Conservation (phyloP, 2,329 filamentous ascomycete genomes). For the Keithomyces neogunnii region DNA sequence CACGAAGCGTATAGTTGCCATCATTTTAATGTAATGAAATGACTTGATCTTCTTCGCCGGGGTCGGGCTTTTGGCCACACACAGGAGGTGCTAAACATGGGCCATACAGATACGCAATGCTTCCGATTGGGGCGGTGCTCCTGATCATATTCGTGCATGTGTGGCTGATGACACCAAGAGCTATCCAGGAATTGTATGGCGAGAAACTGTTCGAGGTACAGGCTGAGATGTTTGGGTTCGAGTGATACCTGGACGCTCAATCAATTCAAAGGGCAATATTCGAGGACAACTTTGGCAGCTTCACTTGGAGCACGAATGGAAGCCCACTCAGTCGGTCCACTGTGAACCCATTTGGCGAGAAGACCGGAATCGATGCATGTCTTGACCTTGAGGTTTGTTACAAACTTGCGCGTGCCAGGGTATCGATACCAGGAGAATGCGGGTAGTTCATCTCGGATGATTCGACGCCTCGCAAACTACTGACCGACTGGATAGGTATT, state of each 20-base stretch:
- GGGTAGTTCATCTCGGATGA: conserved; percentile 11
- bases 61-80: conserved; percentile 11
- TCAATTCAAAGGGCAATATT: conserved; percentile 22
- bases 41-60: conserved; percentile 13
- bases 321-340: conserved; percentile 18
- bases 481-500: conserved; percentile 18
- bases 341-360: conserved; percentile 18
- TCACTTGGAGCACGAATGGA: conserved; percentile 20
- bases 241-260: conserved; percentile 21
- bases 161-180: conserved; percentile 15
- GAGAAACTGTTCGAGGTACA: conserved; percentile 21
- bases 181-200: conserved; percentile 18
- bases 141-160: conserved; percentile 15
- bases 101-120: conserved; percentile 4
- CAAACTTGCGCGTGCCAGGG: conserved; percentile 18
- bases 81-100: conserved; percentile 5
- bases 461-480: not conserved
- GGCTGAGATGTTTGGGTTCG: conserved; percentile 23
- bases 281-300: conserved; percentile 18
- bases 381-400: conserved; percentile 14
- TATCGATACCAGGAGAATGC: conserved; percentile 19
- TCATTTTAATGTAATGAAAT: conserved; percentile 13
- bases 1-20: conserved; percentile 12
- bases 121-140: conserved; percentile 14
- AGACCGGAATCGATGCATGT: conserved; percentile 17